Conservation (phyloP, 257 asterid species). For the Ocimum tenuiflorum region DNA sequence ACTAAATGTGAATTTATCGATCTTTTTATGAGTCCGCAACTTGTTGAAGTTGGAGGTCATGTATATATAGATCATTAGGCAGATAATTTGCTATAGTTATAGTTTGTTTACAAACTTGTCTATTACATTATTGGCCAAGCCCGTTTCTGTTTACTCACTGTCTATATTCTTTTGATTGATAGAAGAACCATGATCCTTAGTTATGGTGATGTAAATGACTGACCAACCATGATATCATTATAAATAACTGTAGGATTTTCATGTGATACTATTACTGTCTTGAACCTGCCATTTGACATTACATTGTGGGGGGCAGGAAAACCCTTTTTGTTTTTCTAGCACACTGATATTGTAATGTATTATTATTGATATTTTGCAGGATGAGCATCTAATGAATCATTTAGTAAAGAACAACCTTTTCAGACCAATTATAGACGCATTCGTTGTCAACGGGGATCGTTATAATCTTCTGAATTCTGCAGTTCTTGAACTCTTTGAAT, state of each 20-base stretch:
- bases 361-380: conserved; percentile 48
- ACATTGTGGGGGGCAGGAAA: not conserved
- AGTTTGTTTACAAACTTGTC: too few species aligned
- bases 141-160: not conserved
- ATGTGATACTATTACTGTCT: not conserved
- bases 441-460: conserved; percentile 81
- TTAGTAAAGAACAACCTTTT: conserved; percentile 66
- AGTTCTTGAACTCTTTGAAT: conserved; percentile 81
- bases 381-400: conserved; percentile 83
- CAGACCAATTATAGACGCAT: conserved; percentile 76
- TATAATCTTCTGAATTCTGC: conserved; percentile 96
- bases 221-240: not conserved
- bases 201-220: not conserved
- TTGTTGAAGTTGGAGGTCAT: conserved; percentile 7
- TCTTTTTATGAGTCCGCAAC: not conserved
- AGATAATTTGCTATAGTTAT: not conserved
- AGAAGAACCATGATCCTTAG: not conserved
- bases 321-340: not conserved
- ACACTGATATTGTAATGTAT: not conserved
- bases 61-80: not conserved
- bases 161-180: not conserved
- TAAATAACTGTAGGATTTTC: not conserved
- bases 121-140: too few species aligned
- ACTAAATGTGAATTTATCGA: not conserved
- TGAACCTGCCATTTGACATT: not conserved